Evolutionary conservation across 129 eudicot genomes (phyloP), one percentile per base, ranked within the genome.

Genomic region (Saposhnikovia divaricata): DNA sequence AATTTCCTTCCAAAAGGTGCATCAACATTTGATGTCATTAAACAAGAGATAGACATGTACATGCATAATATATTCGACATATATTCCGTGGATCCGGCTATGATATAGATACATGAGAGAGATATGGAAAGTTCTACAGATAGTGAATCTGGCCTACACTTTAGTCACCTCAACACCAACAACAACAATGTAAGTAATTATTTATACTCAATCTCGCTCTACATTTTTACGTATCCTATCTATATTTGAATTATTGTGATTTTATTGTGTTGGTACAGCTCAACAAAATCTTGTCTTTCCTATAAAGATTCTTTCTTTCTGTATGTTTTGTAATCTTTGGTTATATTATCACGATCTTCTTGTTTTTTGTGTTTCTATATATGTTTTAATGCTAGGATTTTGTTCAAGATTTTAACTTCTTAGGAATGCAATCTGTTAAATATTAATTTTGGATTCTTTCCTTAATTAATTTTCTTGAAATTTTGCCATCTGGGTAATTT

Each of bases 391-490:
- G 2, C 25, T 61, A 25, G 37, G 69, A 61, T 61, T 8, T 61
- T 61, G 1, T 34, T n/a, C 15, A 61, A 61, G 69, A 61, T 57
- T 59, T 55, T 55, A 55, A 1, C 61, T 51, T 87, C 39, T 82
- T 74, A 73, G 68, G 81, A 79, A 82, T 45, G 81, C 75, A 83
- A 84, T 89, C 89, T 77, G 43, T 79, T 74, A 34, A 77, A 78
- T 86, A 85, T 81, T 79, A 87, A 84, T 90, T 90, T 34, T 76
- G 80, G 72, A 27, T 70, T 71, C 34, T 40, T 77, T 83, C 37
- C 47, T 50, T 71, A 9, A 71, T 77, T 16, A 6, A 66, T 77
- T 6, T 51, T 83, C 70, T 51, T 71, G 57, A 47, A n/a, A 53
- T 72, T n/a, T n/a, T n/a, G n/a, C n/a, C n/a, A n/a, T n/a, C n/a